Evolutionary conservation across 1,284 basidiomycete genomes (phyloP).

Genomic region (Microbotryum scabiosae): DNA sequence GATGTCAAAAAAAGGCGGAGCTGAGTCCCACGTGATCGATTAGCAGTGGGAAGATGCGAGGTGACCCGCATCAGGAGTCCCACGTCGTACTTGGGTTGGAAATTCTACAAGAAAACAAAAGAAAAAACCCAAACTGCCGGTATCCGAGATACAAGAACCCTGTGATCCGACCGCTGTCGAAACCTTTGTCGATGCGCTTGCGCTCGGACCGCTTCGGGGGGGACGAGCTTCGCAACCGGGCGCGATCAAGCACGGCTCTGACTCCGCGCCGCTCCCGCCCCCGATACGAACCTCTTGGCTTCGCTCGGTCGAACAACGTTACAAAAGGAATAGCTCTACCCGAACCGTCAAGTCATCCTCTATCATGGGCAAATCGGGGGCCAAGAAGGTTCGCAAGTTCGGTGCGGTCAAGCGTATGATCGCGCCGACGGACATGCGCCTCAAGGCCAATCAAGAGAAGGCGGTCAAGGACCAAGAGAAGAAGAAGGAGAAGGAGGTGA

Average conservation of each 20-base stretch:
- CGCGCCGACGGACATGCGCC: constrained; percentile 84
- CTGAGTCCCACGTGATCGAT: too few species aligned
- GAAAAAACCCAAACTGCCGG: too few species aligned
- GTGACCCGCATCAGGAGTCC: too few species aligned
- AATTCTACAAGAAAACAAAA: too few species aligned
- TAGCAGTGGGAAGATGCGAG: too few species aligned
- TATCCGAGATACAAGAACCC: too few species aligned
- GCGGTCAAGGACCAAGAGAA: constrained; percentile 44
- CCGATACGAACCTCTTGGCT: not conserved
- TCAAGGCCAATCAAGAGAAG: constrained; percentile 54
- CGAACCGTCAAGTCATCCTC: not conserved
- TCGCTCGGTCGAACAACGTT: not conserved
- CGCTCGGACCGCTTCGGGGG: too few species aligned
- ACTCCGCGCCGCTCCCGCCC: not conserved
- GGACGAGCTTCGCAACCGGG: not conserved
- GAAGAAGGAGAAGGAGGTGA: constrained; percentile 43
- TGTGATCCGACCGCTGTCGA: too few species aligned
- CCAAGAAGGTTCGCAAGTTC: constrained; percentile 27
- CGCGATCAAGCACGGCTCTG: not conserved
- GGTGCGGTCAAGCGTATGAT: constrained; percentile 76
- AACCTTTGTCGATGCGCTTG: too few species aligned
- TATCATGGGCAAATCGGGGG: constrained; percentile 19
- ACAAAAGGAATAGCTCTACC: not conserved
- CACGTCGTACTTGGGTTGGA: too few species aligned
- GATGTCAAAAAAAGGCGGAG: too few species aligned